A percentile compares a stretch with the other conserved stretches of the same genome.
Conservation (phyloP, 108 stramenopile genomes). For the Cyclotella kingstonii region DNA sequence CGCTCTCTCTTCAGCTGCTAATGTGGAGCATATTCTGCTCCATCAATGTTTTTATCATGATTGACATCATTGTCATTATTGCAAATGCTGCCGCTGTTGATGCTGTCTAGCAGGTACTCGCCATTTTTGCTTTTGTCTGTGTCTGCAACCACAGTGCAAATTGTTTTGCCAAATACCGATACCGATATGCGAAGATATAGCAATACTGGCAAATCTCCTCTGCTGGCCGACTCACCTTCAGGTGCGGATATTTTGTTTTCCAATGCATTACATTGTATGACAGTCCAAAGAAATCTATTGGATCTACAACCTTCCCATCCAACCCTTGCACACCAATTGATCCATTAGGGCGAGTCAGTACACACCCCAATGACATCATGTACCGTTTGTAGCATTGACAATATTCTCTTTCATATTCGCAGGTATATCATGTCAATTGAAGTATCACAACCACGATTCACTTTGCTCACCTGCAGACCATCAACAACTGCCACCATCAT, state of each 20-base stretch:
- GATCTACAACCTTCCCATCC: neutral
- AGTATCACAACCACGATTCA: too few relatives aligned
- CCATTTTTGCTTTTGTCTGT: neutral
- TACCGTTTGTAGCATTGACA: neutral
- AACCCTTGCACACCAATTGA: neutral
- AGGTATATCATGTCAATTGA: slow-evolving; percentile 1
- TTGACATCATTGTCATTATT: too few relatives aligned
- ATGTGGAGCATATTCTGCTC: too few relatives aligned
- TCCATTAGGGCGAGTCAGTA: neutral
- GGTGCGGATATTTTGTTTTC: slow-evolving; percentile 13
- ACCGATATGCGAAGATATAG: slow-evolving; percentile 12
- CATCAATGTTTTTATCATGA: too few relatives aligned
- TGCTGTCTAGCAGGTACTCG: too few relatives aligned
- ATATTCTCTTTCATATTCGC: neutral
- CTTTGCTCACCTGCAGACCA: neutral
- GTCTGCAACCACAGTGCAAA: neutral
- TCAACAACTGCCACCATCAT: neutral
- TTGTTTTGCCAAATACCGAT: slow-evolving; percentile 1
- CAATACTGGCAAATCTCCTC: slow-evolving; percentile 30
- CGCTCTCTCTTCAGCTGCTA: too few relatives aligned
- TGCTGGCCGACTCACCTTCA: slow-evolving; percentile 12
- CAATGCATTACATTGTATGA: neutral
- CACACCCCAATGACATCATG: neutral
- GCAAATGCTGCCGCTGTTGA: slow-evolving; percentile 6
- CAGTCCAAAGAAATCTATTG: neutral